Evolutionary conservation across 1,139 yeast species (phyloP), one percentile per base, ranked within the genome.

Genomic region (Saccharomyces hybrid): DNA sequence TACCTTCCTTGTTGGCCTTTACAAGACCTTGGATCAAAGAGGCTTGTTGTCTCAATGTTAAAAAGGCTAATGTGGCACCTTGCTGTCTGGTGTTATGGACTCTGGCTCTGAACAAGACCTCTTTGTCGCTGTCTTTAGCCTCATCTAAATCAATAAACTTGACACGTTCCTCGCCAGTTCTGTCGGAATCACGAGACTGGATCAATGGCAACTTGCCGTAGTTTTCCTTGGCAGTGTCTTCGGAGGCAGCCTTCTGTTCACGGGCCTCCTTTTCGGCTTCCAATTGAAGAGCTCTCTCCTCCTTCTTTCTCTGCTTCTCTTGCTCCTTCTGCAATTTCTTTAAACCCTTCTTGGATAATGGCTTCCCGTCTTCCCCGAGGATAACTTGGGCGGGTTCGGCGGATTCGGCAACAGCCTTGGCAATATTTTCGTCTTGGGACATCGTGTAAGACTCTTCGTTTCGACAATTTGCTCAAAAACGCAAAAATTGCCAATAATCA

Each of bases 291-390:
- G 93, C 97, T 68, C 87, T 86, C 73, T 89, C 97, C 46, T 91
- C 95, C 77, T 91, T 91, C 80, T 90, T 90, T 66, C 81, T 84
- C 62, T 88, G 96, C 78, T 93, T 93, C 73, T 89, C 97, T 67
- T 82, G 82, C 72, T 91, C 97, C 71, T 93, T 93, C 71, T 88
- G 95, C 59, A 93, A 81, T 76, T 93, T 93, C 79, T 93, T 93
- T 66, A 93, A 78, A 1, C 97, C 99, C 72, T 90, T 93, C 75
- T 93, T 93, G 59, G 97, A 88, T 65, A 93, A 77, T 52, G 99
- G 99, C 74, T 84, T 87, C 48, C 99, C 99, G 72, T 93, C 97
- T 72, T 81, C 86, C 31, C 88, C 86, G 57, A 81, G 73, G 51
- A 69, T 57, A 47, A 68, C 71, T 38, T 78, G 53, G 24, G 56